Evolutionary conservation across 192 early-diverging fungal species (phyloP).

Genomic region (Diversispora epigaea): DNA sequence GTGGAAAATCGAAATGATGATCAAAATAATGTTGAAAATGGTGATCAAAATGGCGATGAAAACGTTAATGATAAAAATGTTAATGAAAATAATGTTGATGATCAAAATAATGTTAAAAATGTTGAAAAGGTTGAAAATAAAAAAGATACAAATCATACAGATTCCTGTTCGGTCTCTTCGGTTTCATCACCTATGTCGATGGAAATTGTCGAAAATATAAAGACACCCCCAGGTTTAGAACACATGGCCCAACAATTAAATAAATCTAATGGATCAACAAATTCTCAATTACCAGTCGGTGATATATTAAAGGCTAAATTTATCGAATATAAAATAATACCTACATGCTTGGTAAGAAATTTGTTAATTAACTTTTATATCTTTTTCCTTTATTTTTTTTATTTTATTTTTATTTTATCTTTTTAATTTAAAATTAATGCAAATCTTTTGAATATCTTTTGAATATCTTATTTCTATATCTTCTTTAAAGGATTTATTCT

Average conservation of each 20-base stretch:
- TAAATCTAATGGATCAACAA: conserved; percentile 20
- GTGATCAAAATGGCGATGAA: no score
- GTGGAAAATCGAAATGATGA: not conserved
- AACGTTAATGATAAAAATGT: no score
- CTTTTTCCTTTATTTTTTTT: not conserved
- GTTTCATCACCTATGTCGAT: not conserved
- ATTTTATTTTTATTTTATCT: not conserved
- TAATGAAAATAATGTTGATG: no score
- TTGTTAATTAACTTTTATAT: not conserved
- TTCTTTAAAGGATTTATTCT: conserved; percentile 70
- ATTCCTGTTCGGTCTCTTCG: not conserved
- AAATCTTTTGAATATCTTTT: no score
- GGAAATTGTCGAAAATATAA: conserved; percentile 15
- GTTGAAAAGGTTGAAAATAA: not conserved
- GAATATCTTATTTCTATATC: no score
- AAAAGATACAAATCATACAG: not conserved
- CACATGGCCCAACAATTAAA: conserved; percentile 32
- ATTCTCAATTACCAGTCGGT: conserved; percentile 57
- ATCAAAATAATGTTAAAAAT: no score
- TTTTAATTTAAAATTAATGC: not conserved
- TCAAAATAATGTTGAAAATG: no score
- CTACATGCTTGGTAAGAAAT: conserved; percentile 48
- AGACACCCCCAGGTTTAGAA: conserved; percentile 20
- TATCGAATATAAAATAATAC: conserved; percentile 64
- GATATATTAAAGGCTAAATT: conserved; percentile 73